Base-by-base conservation (phyloP, 805 yeast genomes). In the Candida manassasensis region DNA sequence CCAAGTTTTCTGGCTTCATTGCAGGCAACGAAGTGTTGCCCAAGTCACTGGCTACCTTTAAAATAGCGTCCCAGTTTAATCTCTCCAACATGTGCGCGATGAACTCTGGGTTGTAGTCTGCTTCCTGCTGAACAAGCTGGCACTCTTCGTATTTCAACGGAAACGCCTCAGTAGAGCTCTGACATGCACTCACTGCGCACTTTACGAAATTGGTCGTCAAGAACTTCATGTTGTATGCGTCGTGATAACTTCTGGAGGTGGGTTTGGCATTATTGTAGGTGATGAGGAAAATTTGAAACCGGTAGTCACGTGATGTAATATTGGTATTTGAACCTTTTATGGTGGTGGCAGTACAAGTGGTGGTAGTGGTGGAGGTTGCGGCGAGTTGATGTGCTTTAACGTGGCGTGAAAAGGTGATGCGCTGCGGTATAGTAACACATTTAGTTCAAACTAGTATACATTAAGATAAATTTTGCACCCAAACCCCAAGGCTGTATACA, bases 121-220 rank as follows among this genome's bases (percentile, higher is more conserved):
- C 78, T 52, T 79, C 89, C 51, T 84, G 84, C 50, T 79, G 83
- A 11, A 75, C 82, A 22, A 93, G 65, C 47, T 81, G 74, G 49
- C 93, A 82, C 15, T 77, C 73, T 37, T 70, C 57, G 55, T 73
- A 90, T 41, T 70, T 69, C 38, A 93, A 71, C 2, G 98, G 98
- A 55, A 88, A 93, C 13, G 94, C 77, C 4, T 78, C 76, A 10
- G 75, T 73, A 4, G 90, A 73, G 10, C 78, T 63, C 29, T 81
- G 87, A 54, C 98, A 93, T 2, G 79, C 50, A 52, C 82, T 81
- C 42, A 87, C 84, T 0, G 97, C 88, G 61, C 98, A 93, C 56
- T 83, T 87, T 43, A 93, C 95, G 61, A 93, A 93, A 61, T 93
- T 93, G 9, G 97, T 85, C n/a, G 98, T 90, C 18, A 93, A 67